A percentile compares a stretch with the other conserved stretches of the same genome.
Evolutionary conservation across 1,139 yeast species (phyloP).

Genomic region (Hemisphaericaspora subhashii): DNA sequence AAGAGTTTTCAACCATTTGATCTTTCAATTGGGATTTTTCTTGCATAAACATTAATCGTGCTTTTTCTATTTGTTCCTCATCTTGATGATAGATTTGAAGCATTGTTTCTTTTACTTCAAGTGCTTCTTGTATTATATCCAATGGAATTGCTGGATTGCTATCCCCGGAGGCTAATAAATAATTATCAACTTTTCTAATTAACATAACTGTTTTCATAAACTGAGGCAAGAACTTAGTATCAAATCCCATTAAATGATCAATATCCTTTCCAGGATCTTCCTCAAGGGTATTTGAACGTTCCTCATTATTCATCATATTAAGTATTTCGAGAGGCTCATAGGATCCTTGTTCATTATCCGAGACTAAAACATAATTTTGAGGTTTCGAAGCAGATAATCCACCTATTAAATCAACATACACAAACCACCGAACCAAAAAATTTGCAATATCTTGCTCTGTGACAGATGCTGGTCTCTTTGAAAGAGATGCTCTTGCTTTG

Average conservation of each 20-base stretch:
- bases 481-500: conserved; percentile 38
- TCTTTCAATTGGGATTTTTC: conserved; percentile 16
- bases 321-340: conserved; percentile 21
- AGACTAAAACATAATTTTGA: conserved; percentile 24
- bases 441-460: conserved; percentile 48
- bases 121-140: conserved; percentile 39
- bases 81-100: conserved; percentile 32
- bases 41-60: conserved; percentile 30
- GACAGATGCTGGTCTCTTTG: conserved; percentile 14
- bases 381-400: conserved; percentile 46
- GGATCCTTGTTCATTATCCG: conserved; percentile 11
- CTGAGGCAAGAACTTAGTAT: conserved; percentile 50
- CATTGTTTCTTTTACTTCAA: conserved; percentile 46
- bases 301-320: conserved; percentile 14
- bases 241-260: conserved; percentile 62
- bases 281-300: conserved; percentile 7
- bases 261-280: conserved; percentile 43
- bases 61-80: conserved; percentile 32
- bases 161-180: conserved; percentile 15
- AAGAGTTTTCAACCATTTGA: conserved; percentile 11
- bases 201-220: conserved; percentile 48
- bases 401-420: conserved; percentile 69
- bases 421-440: conserved; percentile 71
- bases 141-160: conserved; percentile 26
- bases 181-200: conserved; percentile 38